These are phyloP conservation scores for Eustoma russellianum DNA, from an alignment of 257 asterid genomes.

Conservation along the genomic window DNA sequence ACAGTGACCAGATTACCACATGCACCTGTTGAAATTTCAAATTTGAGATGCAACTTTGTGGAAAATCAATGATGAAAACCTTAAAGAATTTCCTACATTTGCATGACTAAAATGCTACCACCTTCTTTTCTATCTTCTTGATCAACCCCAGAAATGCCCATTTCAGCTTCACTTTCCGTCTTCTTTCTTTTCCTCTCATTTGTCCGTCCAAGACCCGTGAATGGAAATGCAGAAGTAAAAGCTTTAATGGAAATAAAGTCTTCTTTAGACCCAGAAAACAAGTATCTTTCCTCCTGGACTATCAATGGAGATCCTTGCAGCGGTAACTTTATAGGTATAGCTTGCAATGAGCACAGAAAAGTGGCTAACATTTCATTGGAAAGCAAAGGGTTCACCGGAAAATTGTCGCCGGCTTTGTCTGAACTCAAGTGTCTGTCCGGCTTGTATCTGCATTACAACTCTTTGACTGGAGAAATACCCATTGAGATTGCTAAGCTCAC, in stretches of 20 bases:
- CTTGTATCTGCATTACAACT: constrained; percentile 71
- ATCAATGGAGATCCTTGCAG: constrained; percentile 63
- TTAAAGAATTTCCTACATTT: background rate
- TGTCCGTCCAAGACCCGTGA: constrained; percentile 6
- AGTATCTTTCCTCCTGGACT: constrained; percentile 55
- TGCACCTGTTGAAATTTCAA: constrained; percentile 3
- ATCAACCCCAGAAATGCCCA: constrained; percentile 21
- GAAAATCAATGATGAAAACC: background rate
- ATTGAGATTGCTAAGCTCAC: constrained; percentile 64
- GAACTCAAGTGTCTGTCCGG: constrained; percentile 77
- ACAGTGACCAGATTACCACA: background rate
- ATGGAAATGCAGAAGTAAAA: constrained; percentile 54
- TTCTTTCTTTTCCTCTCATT: constrained; percentile 18
- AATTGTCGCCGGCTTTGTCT: constrained; percentile 68
- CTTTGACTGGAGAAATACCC: constrained; percentile 63
- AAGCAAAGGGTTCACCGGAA: constrained; percentile 64
- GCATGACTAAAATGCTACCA: background rate
- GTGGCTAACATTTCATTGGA: constrained; percentile 64
- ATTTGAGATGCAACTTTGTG: too few species aligned
- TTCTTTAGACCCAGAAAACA: constrained; percentile 58
- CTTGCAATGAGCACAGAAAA: constrained; percentile 70
- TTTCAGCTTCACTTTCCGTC: constrained; percentile 10
- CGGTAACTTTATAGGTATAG: constrained; percentile 62
- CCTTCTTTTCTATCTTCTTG: constrained; percentile 2
- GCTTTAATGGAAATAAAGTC: constrained; percentile 73